phyloP scores from a whole-genome alignment of 441 rosid genomes.

The Lepidium campestre region DNA sequence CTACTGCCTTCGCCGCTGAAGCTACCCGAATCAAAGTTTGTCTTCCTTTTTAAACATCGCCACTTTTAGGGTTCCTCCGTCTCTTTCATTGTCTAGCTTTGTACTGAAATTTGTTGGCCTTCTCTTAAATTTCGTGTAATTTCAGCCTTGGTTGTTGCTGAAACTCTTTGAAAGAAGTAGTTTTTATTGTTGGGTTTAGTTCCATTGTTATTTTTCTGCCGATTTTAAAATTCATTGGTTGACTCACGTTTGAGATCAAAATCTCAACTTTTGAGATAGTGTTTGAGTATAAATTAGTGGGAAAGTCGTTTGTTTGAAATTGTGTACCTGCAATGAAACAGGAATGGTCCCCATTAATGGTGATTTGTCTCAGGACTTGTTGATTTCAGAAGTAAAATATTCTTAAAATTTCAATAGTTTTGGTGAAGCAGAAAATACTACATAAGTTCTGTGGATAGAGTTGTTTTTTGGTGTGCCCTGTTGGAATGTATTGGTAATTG shows the following conservation, averaged over 20 bases:
- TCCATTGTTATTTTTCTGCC: neutral
- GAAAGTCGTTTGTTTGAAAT: neutral
- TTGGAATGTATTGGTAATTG: neutral
- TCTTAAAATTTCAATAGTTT: neutral
- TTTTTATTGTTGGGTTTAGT: neutral
- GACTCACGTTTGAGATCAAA: neutral
- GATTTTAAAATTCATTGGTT: neutral
- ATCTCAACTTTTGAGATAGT: neutral
- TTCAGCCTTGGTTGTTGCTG: neutral
- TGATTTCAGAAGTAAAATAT: neutral
- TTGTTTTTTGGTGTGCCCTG: neutral
- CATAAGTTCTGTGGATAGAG: neutral
- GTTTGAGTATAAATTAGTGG: neutral
- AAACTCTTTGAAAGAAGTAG: neutral
- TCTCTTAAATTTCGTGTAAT: neutral
- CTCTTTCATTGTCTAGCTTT: neutral
- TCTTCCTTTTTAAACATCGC: neutral
- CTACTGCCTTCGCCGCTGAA: conserved; percentile 84
- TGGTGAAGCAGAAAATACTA: neutral
- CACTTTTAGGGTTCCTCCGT: neutral
- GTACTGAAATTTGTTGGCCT: neutral
- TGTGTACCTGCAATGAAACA: neutral
- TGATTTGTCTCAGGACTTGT: neutral
- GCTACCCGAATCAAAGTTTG: conserved; percentile 71
- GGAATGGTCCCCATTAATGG: neutral